These are phyloP conservation scores for Aspergillus heteromorphus DNA, from an alignment of 495 filamentous ascomycete genomes.

Conservation along the genomic window DNA sequence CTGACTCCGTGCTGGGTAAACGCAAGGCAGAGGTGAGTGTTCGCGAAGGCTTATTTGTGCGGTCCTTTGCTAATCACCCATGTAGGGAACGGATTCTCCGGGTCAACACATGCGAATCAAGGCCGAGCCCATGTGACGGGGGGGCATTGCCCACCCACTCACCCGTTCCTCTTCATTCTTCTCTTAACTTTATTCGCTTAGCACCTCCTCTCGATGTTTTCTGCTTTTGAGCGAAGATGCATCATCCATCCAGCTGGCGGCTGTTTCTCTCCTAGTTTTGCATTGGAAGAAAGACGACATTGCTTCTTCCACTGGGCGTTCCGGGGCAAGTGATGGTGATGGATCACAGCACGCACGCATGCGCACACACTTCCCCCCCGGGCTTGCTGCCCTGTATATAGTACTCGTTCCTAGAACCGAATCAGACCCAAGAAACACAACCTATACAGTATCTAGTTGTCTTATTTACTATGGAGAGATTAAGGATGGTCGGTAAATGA, in stretches of 20 bases:
- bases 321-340: neutral
- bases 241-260: conserved; percentile 4
- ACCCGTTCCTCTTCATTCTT: neutral
- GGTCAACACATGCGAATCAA: conserved; percentile 38
- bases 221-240: conserved; percentile 7
- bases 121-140: conserved; percentile 29
- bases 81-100: conserved; percentile 32
- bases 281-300: neutral
- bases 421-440: neutral
- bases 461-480: too few species aligned
- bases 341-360: neutral
- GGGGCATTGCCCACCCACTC: neutral
- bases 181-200: conserved; percentile 1
- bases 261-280: neutral
- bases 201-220: neutral
- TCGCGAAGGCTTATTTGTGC: neutral
- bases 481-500: neutral
- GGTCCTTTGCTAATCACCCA: conserved; percentile 9
- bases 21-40: conserved; percentile 65
- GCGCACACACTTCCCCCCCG: neutral
- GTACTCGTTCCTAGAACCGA: neutral
- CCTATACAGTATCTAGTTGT: too few species aligned
- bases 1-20: conserved; percentile 68
- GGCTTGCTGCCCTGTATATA: neutral
- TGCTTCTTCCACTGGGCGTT: neutral